phyloP scores from a whole-genome alignment of 2,329 filamentous ascomycete species.

The Exutisphaerella laricina region DNA sequence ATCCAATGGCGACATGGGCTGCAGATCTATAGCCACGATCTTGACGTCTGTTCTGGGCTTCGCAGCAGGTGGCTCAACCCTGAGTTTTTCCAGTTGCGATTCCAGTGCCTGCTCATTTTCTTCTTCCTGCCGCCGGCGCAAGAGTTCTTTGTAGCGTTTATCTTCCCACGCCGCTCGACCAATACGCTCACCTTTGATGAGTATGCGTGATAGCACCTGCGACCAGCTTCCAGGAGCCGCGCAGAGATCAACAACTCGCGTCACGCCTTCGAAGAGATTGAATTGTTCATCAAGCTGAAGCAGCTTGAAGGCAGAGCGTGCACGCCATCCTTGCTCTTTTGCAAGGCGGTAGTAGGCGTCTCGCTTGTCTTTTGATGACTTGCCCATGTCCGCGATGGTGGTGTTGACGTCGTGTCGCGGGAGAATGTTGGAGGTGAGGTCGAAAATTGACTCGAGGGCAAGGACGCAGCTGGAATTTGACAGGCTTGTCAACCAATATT shows the following conservation, averaged over 20 bases:
- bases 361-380: constrained; percentile 97
- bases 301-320: constrained; percentile 92
- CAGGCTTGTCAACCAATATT: too few species aligned
- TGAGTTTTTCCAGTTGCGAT: neutral
- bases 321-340: constrained; percentile 98
- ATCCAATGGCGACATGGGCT: constrained; percentile 89
- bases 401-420: too few species aligned
- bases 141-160: constrained; percentile 55
- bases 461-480: too few species aligned
- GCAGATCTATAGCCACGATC: constrained; percentile 92
- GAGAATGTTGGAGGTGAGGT: too few species aligned
- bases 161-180: constrained; percentile 83
- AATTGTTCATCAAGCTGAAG: constrained; percentile 96
- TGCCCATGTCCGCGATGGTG: too few species aligned
- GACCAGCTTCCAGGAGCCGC: constrained; percentile 96
- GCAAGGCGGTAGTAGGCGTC: constrained; percentile 97
- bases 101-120: constrained; percentile 2
- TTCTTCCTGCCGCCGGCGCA: constrained; percentile 8
- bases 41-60: constrained; percentile 56
- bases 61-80: constrained; percentile 2
- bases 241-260: constrained; percentile 89
- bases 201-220: constrained; percentile 84
- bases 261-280: constrained; percentile 84
- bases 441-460: too few species aligned
- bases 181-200: constrained; percentile 91